Conservation (phyloP, 148 eudicot species). For the Persicaria tinctoria region DNA sequence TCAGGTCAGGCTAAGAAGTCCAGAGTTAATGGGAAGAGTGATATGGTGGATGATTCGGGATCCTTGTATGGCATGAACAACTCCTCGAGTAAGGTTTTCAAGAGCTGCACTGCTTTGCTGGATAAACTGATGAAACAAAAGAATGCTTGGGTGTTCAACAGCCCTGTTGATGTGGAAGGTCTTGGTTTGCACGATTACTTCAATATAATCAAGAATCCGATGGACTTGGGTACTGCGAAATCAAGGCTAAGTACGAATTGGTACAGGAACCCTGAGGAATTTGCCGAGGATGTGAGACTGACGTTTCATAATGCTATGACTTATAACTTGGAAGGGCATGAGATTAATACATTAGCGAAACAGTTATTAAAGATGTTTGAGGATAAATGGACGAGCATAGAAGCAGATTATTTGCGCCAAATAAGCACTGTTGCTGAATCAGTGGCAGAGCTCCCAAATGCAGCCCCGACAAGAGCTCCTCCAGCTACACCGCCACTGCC, state of each 20-base stretch:
- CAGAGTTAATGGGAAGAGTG: constrained; percentile 45
- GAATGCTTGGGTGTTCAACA: constrained; percentile 84
- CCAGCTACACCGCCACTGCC: constrained; percentile 25
- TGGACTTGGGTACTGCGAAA: constrained; percentile 95
- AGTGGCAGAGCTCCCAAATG: constrained; percentile 44
- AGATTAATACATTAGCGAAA: constrained; percentile 78
- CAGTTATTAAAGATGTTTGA: constrained; percentile 59
- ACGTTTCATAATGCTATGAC: constrained; percentile 80
- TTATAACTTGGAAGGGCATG: constrained; percentile 83
- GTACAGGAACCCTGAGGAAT: constrained; percentile 72
- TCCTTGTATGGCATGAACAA: constrained; percentile 33
- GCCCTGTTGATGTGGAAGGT: constrained; percentile 68
- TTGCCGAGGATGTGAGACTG: constrained; percentile 20
- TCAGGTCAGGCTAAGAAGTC: constrained; percentile 55
- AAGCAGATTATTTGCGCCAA: constrained; percentile 52
- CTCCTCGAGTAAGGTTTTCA: constrained; percentile 46
- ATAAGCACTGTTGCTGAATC: constrained; percentile 27
- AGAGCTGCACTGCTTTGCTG: constrained; percentile 58
- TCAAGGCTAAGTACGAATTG: constrained; percentile 55
- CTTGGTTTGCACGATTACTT: constrained; percentile 86
- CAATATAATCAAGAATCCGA: constrained; percentile 67
- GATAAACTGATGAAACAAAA: constrained; percentile 89
- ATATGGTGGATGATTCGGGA: constrained; percentile 27
- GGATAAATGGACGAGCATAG: constrained; percentile 74
- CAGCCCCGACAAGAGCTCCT: constrained; percentile 50